Percentiles rank a stretch among this genome's conserved stretches.
Evolutionary conservation across 257 asterid species (phyloP).

Genomic region (Forsythia viridissima): DNA sequence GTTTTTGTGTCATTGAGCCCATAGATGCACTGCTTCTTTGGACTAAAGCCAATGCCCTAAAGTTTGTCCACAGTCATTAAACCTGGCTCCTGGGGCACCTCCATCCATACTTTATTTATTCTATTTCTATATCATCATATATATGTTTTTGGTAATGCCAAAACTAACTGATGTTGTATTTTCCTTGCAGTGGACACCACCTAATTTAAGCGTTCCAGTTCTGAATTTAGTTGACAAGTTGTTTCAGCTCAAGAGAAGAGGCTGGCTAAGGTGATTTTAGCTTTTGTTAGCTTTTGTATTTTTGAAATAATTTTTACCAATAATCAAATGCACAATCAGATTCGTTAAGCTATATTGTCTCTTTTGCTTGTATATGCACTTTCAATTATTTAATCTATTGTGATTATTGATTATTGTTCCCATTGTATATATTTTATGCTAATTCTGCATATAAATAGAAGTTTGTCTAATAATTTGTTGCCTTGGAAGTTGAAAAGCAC

Average conservation of each 20-base stretch:
- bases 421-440: no score
- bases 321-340: background rate
- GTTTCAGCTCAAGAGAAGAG: constrained; percentile 96
- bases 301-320: constrained; percentile 13
- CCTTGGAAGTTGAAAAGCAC: no score
- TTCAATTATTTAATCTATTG: no score
- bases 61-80: background rate
- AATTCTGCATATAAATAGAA: no score
- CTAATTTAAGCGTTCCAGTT: constrained; percentile 88
- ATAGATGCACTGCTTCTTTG: background rate
- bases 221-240: constrained; percentile 89
- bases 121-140: background rate
- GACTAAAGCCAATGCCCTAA: background rate
- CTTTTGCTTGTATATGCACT: no score
- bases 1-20: background rate
- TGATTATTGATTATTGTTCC: no score
- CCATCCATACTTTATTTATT: background rate
- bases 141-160: constrained; percentile 26
- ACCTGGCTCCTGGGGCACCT: background rate
- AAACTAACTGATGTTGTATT: constrained; percentile 19
- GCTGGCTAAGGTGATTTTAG: constrained; percentile 88
- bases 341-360: no score
- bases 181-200: constrained; percentile 94
- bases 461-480: no score
- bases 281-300: constrained; percentile 16